These are phyloP conservation scores for Lepidium africanum DNA, from an alignment of 345 rosid species.

Conservation along the genomic window DNA sequence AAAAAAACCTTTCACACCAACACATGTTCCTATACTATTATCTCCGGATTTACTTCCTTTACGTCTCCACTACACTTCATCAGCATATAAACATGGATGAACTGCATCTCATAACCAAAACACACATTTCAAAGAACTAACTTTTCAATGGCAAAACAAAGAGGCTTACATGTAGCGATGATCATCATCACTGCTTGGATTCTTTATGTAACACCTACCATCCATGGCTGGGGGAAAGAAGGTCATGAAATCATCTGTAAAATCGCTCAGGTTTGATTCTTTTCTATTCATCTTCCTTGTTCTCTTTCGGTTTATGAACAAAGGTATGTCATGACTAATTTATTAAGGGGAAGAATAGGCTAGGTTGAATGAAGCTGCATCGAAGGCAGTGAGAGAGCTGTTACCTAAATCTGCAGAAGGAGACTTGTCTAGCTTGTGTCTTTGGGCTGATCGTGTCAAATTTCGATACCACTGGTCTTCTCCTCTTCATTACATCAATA, in stretches of 20 bases:
- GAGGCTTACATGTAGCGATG: neutral
- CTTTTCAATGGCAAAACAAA: slow-evolving; percentile 11
- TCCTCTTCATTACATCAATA: slow-evolving; percentile 64
- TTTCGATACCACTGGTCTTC: slow-evolving; percentile 66
- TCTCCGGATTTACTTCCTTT: slow-evolving; percentile 15
- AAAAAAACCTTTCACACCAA: neutral
- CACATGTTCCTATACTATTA: neutral
- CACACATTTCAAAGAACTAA: neutral
- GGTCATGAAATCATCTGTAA: slow-evolving; percentile 63
- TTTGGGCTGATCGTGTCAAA: slow-evolving; percentile 71
- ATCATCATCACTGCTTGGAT: slow-evolving; percentile 14
- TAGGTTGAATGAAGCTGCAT: slow-evolving; percentile 49
- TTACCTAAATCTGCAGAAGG: slow-evolving; percentile 51
- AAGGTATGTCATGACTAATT: neutral
- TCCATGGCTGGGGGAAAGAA: slow-evolving; percentile 57
- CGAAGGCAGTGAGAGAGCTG: slow-evolving; percentile 45
- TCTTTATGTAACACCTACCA: slow-evolving; percentile 11
- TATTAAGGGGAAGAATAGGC: slow-evolving; percentile 28
- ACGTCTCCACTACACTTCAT: neutral
- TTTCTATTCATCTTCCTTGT: too few relatives aligned
- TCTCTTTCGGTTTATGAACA: neutral
- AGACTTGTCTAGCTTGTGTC: slow-evolving; percentile 56
- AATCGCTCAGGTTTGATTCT: slow-evolving; percentile 57
- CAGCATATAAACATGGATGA: neutral
- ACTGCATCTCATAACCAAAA: neutral